Conservation (phyloP, 441 rosid genomes). For the Gossypium trilobum region DNA sequence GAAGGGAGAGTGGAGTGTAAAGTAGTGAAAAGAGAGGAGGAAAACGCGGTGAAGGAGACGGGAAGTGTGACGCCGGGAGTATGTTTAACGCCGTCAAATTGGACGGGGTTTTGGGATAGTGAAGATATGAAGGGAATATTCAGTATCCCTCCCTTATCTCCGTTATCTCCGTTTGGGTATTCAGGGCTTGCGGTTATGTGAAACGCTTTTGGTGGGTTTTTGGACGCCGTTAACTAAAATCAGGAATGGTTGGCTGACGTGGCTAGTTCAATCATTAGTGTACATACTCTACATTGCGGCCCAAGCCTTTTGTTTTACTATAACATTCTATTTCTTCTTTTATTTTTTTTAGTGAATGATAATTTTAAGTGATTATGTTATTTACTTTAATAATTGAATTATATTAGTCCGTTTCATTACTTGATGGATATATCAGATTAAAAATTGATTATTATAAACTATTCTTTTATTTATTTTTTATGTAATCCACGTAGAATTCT, state of each 20-base stretch:
- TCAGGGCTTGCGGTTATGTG: slow-evolving; percentile 29
- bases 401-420: too few relatives aligned
- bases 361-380: too few relatives aligned
- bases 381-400: too few relatives aligned
- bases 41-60: slow-evolving; percentile 5
- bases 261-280: background rate
- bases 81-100: slow-evolving; percentile 65
- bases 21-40: slow-evolving; percentile 32
- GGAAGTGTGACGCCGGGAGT: slow-evolving; percentile 13
- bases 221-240: background rate
- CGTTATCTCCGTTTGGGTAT: slow-evolving; percentile 52
- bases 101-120: slow-evolving; percentile 68
- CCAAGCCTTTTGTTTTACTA: background rate
- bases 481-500: too few relatives aligned
- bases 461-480: too few relatives aligned
- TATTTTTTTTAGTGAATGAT: slow-evolving; percentile 10
- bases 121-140: slow-evolving; percentile 48
- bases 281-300: background rate
- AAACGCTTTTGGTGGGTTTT: background rate
- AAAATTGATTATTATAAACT: too few relatives aligned
- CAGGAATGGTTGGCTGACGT: slow-evolving; percentile 5
- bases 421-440: too few relatives aligned
- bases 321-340: slow-evolving; percentile 23
- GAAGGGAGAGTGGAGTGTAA: slow-evolving; percentile 19
- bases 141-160: slow-evolving; percentile 65